Percentiles rank a stretch among this genome's conserved stretches.
Conservation (phyloP, 2,329 filamentous ascomycete species). For the Aspergillus aculeatus region DNA sequence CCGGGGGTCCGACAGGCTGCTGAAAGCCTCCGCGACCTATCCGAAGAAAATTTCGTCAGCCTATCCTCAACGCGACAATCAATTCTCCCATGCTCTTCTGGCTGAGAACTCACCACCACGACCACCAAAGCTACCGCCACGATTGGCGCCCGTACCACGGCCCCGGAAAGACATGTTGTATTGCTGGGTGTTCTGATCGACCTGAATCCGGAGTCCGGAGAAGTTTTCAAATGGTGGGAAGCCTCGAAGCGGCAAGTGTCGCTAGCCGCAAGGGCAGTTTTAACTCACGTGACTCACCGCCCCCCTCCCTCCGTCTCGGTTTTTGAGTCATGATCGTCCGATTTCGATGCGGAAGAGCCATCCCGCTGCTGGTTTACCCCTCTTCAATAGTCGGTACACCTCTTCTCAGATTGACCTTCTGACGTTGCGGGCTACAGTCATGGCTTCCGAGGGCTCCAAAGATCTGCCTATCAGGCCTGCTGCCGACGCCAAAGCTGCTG, state of each 20-base stretch:
- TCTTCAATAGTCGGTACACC: constrained; percentile 21
- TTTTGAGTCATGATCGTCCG: constrained; percentile 11
- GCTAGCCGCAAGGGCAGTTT: constrained; percentile 37
- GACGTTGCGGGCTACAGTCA: constrained; percentile 19
- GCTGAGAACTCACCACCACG: constrained; percentile 43
- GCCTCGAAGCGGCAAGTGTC: constrained; percentile 46
- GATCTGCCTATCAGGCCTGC: constrained; percentile 38
- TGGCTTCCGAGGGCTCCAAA: constrained; percentile 38
- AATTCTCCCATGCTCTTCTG: constrained; percentile 23
- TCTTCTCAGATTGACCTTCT: constrained; percentile 16
- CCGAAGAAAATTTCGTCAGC: constrained; percentile 39
- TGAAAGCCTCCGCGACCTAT: constrained; percentile 63
- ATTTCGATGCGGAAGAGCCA: constrained; percentile 12
- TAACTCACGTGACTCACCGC: constrained; percentile 37
- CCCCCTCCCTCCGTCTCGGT: constrained; percentile 26
- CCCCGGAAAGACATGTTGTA: constrained; percentile 64
- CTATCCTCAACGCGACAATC: constrained; percentile 12
- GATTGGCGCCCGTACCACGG: constrained; percentile 54
- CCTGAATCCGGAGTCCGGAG: constrained; percentile 30
- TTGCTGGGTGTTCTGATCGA: constrained; percentile 27
- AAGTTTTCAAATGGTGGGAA: constrained; percentile 45
- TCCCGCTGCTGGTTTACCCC: constrained; percentile 12
- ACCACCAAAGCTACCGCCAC: constrained; percentile 45
- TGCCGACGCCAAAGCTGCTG: constrained; percentile 28
- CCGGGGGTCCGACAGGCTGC: constrained; percentile 61